phyloP scores from a whole-genome alignment of 169 alveolate species.

The Babesia microti region DNA sequence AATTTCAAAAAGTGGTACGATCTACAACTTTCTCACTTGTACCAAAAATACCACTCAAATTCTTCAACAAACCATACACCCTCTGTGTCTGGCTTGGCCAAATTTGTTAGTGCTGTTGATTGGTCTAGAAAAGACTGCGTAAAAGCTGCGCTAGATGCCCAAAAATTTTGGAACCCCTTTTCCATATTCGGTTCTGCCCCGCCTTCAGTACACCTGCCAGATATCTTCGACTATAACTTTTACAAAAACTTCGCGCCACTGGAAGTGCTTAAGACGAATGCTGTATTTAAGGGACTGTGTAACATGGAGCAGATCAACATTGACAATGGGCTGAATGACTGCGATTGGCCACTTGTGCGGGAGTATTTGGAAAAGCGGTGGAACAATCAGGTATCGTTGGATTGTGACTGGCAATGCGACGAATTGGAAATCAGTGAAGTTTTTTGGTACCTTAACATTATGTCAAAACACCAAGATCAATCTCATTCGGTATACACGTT shows the following conservation, averaged over 20 bases:
- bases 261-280: conserved; percentile 38
- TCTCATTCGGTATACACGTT: conserved; percentile 21
- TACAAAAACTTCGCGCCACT: conserved; percentile 40
- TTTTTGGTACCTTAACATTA: conserved; percentile 39
- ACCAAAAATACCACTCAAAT: no score
- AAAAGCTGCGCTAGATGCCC: conserved; percentile 51
- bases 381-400: conserved; percentile 9
- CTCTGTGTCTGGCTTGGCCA: no score
- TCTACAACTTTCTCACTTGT: no score
- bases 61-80: no score
- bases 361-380: conserved; percentile 31
- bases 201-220: conserved; percentile 53
- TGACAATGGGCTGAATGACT: conserved; percentile 30
- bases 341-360: conserved; percentile 48
- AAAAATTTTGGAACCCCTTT: conserved; percentile 66
- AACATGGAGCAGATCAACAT: conserved; percentile 4
- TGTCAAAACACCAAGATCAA: conserved; percentile 29
- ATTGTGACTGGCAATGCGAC: conserved; percentile 34
- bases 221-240: conserved; percentile 54
- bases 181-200: conserved; percentile 71
- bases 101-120: no score
- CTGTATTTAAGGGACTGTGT: conserved; percentile 20
- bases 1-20: no score
- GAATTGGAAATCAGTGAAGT: conserved; percentile 27
- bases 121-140: no score